Percentiles rank a stretch among this genome's conserved stretches.
phyloP scores from a whole-genome alignment of 2,329 filamentous ascomycete species.

The Zasmidium cellare region DNA sequence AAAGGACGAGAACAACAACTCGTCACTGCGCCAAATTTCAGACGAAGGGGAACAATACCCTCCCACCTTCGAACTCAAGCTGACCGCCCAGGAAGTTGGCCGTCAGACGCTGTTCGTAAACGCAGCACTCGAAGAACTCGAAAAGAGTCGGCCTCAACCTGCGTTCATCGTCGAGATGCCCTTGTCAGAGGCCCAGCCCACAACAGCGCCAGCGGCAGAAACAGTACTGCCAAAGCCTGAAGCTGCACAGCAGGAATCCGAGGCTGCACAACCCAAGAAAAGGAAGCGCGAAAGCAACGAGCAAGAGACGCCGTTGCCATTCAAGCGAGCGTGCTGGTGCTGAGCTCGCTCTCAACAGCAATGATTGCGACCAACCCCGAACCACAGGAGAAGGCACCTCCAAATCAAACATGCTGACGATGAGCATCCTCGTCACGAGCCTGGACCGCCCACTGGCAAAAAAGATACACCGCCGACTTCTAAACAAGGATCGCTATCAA shows the following conservation, averaged over 20 bases:
- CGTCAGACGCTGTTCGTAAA: conserved; percentile 62
- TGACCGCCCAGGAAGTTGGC: conserved; percentile 32
- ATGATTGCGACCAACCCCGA: too few species aligned
- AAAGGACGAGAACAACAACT: conserved; percentile 38
- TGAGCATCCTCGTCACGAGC: too few species aligned
- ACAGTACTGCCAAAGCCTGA: too few species aligned
- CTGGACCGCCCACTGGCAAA: too few species aligned
- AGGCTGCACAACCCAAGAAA: too few species aligned
- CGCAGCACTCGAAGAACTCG: conserved; percentile 53
- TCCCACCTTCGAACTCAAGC: not conserved
- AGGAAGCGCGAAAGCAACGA: not conserved
- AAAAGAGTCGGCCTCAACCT: conserved; percentile 31
- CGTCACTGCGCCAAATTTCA: conserved; percentile 20
- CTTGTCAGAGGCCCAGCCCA: not conserved
- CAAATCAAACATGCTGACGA: too few species aligned
- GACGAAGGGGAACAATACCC: conserved; percentile 31
- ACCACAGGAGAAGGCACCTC: too few species aligned
- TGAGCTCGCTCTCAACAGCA: too few species aligned
- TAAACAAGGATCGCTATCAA: too few species aligned
- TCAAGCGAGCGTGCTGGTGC: not conserved
- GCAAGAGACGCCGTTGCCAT: not conserved
- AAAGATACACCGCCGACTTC: too few species aligned
- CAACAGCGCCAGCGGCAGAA: too few species aligned
- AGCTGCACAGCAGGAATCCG: too few species aligned
- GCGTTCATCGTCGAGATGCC: conserved; percentile 4